phyloP scores from a whole-genome alignment of 495 filamentous ascomycete genomes.

The Tirmania nivea region DNA sequence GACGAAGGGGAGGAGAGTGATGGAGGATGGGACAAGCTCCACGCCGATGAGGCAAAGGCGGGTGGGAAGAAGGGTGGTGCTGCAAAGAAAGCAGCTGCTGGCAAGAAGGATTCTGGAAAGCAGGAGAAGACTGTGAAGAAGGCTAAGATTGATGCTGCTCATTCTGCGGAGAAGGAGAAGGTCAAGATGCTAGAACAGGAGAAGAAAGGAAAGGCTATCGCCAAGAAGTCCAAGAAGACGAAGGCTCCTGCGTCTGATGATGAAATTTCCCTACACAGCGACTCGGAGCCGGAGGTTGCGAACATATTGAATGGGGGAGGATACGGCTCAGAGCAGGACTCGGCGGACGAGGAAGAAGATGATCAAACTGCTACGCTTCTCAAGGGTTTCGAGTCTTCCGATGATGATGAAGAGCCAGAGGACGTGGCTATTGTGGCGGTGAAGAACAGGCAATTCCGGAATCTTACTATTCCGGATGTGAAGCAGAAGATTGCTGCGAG shows the following conservation, averaged over 20 bases:
- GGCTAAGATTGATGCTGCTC: constrained; percentile 5
- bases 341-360: constrained; percentile 26
- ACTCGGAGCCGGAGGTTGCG: constrained; percentile 16
- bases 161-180: constrained; percentile 2
- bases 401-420: constrained; percentile 33
- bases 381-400: constrained; percentile 63
- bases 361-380: constrained; percentile 51
- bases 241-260: neutral
- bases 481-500: constrained; percentile 25
- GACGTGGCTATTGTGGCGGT: constrained; percentile 33
- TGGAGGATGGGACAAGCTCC: constrained; percentile 9
- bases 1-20: constrained; percentile 8
- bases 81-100: neutral
- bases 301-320: constrained; percentile 12
- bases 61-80: constrained; percentile 4
- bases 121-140: constrained; percentile 1
- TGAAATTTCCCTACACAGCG: constrained; percentile 14
- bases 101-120: constrained; percentile 1
- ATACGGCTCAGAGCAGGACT: constrained; percentile 19
- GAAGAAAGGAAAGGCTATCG: neutral
- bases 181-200: constrained; percentile 1
- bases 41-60: constrained; percentile 4
- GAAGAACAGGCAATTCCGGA: constrained; percentile 37
- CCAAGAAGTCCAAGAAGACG: constrained; percentile 1
- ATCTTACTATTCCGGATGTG: constrained; percentile 41